Percentiles rank a stretch among this genome's conserved stretches.
These are phyloP conservation scores for Pilasporangium apinafurcum DNA, from an alignment of 352 stramenopile genomes.

Conservation along the genomic window DNA sequence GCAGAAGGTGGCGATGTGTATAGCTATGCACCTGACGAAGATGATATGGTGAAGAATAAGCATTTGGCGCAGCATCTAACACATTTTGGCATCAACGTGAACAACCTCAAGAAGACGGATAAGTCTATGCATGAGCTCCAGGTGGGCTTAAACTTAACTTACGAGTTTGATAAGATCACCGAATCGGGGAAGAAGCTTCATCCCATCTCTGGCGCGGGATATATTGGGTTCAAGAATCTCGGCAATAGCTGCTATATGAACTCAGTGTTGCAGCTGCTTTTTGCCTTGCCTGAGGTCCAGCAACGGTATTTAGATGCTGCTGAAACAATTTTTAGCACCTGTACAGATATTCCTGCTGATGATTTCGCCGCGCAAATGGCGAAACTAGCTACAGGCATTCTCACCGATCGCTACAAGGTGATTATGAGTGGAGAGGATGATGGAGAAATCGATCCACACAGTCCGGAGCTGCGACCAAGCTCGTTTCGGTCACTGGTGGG, in stretches of 20 bases:
- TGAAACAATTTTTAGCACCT: conserved; percentile 46
- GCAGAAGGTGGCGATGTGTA: conserved; percentile 96
- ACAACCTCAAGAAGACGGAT: conserved; percentile 95
- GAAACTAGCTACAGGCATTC: conserved; percentile 87
- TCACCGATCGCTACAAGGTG: conserved; percentile 83
- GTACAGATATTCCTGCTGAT: conserved; percentile 4
- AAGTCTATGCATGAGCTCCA: conserved; percentile 98
- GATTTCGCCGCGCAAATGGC: conserved; percentile 91
- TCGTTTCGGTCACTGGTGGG: conserved; percentile 96
- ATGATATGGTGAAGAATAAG: conserved; percentile 96
- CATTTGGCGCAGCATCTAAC: conserved; percentile 91
- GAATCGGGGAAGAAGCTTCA: conserved; percentile 92
- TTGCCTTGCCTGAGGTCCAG: conserved; percentile 75
- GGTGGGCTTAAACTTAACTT: conserved; percentile 96
- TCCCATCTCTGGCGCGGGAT: conserved; percentile 86
- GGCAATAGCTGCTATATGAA: conserved; percentile 99
- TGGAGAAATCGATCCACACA: conserved; percentile 19
- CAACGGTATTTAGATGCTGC: conserved; percentile 59
- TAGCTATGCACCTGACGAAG: conserved; percentile 96
- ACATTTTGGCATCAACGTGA: conserved; percentile 95
- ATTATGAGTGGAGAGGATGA: conserved; percentile 28
- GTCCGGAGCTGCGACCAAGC: conserved; percentile 45
- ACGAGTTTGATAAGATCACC: conserved; percentile 98
- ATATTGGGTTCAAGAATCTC: conserved; percentile 98
- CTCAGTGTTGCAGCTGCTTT: conserved; percentile 93